Conservation (phyloP, 208 protist genomes). For the Leishmania mexicana region DNA sequence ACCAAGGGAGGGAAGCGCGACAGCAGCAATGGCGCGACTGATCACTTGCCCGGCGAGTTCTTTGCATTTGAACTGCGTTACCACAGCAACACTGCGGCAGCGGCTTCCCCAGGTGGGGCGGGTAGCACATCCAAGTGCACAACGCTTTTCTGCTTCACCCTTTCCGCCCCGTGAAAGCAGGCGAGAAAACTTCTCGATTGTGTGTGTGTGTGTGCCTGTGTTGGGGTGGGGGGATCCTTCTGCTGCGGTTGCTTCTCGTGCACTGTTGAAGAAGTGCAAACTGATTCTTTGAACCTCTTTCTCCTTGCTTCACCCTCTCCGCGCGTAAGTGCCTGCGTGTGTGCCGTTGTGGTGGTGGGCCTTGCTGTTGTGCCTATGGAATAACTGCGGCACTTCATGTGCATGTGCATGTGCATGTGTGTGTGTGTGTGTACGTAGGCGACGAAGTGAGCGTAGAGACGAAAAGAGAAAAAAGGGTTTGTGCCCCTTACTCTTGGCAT, state of each 20-base stretch:
- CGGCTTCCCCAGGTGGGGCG: not conserved
- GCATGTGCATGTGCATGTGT: not conserved
- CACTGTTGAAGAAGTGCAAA: not conserved
- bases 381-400: not conserved
- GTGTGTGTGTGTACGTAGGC: not conserved
- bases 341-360: not conserved
- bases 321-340: not conserved
- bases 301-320: not conserved
- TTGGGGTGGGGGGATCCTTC: not conserved
- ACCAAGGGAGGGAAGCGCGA: not conserved
- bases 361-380: not conserved
- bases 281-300: not conserved
- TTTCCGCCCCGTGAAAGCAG: not conserved
- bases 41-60: conserved; percentile 14
- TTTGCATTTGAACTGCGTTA: conserved; percentile 33
- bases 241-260: not conserved
- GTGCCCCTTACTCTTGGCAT: not conserved
- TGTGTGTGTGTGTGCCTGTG: not conserved
- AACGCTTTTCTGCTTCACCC: not conserved
- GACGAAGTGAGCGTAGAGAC: not conserved
- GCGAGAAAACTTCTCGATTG: not conserved
- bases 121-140: conserved; percentile 10
- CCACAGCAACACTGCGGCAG: not conserved
- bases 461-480: not conserved
- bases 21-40: not conserved